Base-by-base conservation (phyloP, 2,329 filamentous ascomycete species). In the Truncatella angustata region DNA sequence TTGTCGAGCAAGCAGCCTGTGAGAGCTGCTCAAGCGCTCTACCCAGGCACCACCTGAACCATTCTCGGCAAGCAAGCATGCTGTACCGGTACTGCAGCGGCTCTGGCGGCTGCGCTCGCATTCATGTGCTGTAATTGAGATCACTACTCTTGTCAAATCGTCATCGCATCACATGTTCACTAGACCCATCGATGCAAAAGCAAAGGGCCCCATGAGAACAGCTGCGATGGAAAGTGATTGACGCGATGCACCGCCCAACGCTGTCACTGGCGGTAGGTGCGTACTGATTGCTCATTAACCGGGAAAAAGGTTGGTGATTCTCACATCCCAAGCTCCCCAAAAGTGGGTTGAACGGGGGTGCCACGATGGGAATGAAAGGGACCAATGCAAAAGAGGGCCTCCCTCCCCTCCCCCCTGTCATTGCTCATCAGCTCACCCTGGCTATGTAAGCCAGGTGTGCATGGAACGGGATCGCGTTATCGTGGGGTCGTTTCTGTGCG, bases 191-290 rank as follows among this genome's bases (percentile, higher is more conserved):
- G 28, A 20, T 24, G 40, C 28, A 43, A 24, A 24, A 20, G 24
- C 24, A 43, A 23, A 43, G 24, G 23, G 16, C 21, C 21, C 24
- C 21, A 4, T 26, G 21, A n/a, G 20, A 28, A 24, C 40, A 48
- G 32, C 18, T 48, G 32, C 45, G 30, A 48, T 48, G 20, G 26
- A 35, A 30, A 37, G 30, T 35, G 45, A 48, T 48, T 48, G 45
- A 36, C 45, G 37, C 20, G 32, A 48, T 24, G 30, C 20, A 26
- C 26, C 20, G 45, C 45, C 45, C 36, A 48, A 36, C 34, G 45
- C 32, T 26, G 40, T 24, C 40, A 24, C 20, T 43, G 11, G 24
- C 40, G 21, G 40, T 26, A 43, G n/a, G 20, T 10, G 40, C 21
- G 40, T 24, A 24, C 16, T 7, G 10, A 10, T 43, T 26, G 21